Base-by-base conservation (phyloP, 2,329 filamentous ascomycete genomes). In the Trichoderma brevicompactum region DNA sequence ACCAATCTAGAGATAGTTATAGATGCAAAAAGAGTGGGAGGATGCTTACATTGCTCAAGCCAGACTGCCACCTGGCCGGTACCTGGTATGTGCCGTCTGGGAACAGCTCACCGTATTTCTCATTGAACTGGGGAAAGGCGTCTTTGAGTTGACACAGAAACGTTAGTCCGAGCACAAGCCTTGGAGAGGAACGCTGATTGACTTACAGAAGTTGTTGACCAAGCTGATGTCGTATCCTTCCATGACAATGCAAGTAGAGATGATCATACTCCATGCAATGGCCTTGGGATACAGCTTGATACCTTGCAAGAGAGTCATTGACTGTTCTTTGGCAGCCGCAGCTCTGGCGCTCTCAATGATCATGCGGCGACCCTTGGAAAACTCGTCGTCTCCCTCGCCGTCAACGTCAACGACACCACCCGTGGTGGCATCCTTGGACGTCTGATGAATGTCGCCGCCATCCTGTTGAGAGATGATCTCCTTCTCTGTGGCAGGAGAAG, bases 201-300 rank as follows among this genome's bases (percentile, higher is more conserved):
- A 71, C 68, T 72, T 78, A 79, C 87, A 94, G 74, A 95, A 92
- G 77, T 94, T 94, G 80, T 89, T 92, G 72, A 95, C 87, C 61
- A 96, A 81, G 72, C 87, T 89, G 66, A 95, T 83, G 74, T 96
- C 92, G 79, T 94, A 96, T 40, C 92, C 92, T 77, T 96, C 92
- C 93, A 97, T 97, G 72, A 87, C 87, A 73, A 96, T 95, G 75
- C 91, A 94, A 0, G 92, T 94, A n/a, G 90, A 94, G 76, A 97
- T 94, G 66, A 96, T 81, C 58, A 96, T 73, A 71, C 89, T 92
- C 92, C 92, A 97, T 23, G 81, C 84, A 65, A 96, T 89, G 23
- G 93, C 93, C 80, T 96, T 94, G 66, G 92, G 92, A 74, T 97
- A 97, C 32, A 95, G 83, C 73, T 83, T 87, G 76, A 96, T 83